A percentile compares a stretch with the other conserved stretches of the same genome.
Evolutionary conservation across 1,284 basidiomycete genomes (phyloP).

Genomic region (Trichosporon sp.): DNA sequence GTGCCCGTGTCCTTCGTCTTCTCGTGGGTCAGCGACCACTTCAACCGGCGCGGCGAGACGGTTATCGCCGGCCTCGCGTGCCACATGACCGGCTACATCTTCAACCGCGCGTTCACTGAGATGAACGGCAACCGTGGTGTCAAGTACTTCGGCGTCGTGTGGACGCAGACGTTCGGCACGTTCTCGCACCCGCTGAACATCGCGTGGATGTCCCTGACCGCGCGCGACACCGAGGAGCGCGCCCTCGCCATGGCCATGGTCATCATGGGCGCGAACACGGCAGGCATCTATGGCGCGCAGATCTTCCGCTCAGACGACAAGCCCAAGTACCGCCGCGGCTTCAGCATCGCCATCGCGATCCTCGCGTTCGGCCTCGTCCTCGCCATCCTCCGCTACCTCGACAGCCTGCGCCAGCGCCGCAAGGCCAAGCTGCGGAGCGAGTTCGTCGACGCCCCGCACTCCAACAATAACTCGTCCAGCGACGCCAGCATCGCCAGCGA

Average conservation of each 20-base stretch:
- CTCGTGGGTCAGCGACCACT: conserved; percentile 31
- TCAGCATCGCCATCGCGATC: conserved; percentile 29
- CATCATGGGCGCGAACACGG: conserved; percentile 34
- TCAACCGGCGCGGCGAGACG: conserved; percentile 28
- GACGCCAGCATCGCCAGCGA: not conserved
- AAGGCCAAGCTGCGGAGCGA: not conserved
- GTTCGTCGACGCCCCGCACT: not conserved
- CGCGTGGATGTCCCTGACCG: conserved; percentile 28
- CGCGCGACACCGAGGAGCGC: conserved; percentile 27
- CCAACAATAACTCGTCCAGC: not conserved
- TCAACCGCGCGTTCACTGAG: conserved; percentile 31
- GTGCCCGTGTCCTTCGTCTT: conserved; percentile 31
- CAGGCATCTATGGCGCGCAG: conserved; percentile 36
- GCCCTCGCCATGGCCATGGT: conserved; percentile 33
- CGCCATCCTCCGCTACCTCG: conserved; percentile 20
- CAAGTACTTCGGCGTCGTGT: conserved; percentile 32
- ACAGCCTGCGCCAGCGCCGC: conserved; percentile 6
- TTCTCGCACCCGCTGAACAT: conserved; percentile 37
- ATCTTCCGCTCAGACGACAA: conserved; percentile 35
- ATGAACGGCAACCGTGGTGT: conserved; percentile 12
- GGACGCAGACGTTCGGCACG: conserved; percentile 31
- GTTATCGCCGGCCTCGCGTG: conserved; percentile 26
- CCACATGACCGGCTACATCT: conserved; percentile 29
- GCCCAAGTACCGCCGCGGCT: conserved; percentile 32
- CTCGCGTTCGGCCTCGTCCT: conserved; percentile 24